These are phyloP conservation scores for Alnus rubra DNA, from an alignment of 306 rosid genomes.

Conservation along the genomic window DNA sequence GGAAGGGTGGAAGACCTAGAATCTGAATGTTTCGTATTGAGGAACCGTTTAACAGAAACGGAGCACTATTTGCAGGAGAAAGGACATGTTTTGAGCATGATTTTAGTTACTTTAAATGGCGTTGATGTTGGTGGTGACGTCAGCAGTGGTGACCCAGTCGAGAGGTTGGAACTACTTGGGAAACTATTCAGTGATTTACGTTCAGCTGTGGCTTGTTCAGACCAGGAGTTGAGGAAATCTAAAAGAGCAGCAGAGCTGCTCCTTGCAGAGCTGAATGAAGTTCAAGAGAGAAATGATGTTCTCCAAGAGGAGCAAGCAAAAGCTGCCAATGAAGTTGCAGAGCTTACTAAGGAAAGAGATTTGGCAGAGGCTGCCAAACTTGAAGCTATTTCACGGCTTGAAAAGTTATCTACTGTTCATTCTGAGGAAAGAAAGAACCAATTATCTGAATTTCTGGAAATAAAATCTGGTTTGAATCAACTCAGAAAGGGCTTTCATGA, in stretches of 20 bases:
- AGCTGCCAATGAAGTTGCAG: constrained; percentile 58
- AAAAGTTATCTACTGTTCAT: constrained; percentile 54
- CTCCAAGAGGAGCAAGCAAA: constrained; percentile 85
- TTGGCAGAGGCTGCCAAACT: constrained; percentile 63
- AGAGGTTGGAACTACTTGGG: constrained; percentile 63
- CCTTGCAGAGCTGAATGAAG: constrained; percentile 91
- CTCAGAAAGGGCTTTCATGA: constrained; percentile 63
- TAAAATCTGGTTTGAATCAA: constrained; percentile 64
- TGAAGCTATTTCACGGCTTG: constrained; percentile 68
- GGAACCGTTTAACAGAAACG: constrained; percentile 60
- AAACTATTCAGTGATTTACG: constrained; percentile 57
- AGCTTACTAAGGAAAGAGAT: constrained; percentile 65
- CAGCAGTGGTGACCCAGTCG: constrained; percentile 55
- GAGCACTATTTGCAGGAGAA: constrained; percentile 64
- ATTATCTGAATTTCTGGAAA: constrained; percentile 55
- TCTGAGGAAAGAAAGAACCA: constrained; percentile 55
- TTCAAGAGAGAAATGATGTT: constrained; percentile 93
- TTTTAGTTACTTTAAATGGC: constrained; percentile 52
- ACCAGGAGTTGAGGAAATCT: constrained; percentile 79
- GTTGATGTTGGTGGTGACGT: constrained; percentile 60
- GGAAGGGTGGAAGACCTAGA: constrained; percentile 68
- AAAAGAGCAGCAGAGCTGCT: constrained; percentile 89
- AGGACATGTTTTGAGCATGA: constrained; percentile 51
- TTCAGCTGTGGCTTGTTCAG: constrained; percentile 51
- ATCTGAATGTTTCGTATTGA: constrained; percentile 60